phyloP scores from a whole-genome alignment of 176 grass and related monocot genomes.

The Avena sativa region DNA sequence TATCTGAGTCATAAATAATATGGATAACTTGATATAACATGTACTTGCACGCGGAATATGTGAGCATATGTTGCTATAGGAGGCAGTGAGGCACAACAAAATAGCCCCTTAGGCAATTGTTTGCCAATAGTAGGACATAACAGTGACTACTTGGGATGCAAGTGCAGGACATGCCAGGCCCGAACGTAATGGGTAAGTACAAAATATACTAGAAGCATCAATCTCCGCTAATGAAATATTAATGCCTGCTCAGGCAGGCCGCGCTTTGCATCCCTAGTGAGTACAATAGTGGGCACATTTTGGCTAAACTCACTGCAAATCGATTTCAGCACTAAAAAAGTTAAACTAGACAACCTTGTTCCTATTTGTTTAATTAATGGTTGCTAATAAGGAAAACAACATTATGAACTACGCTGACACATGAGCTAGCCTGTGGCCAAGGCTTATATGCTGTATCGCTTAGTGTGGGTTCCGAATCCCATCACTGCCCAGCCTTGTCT shows the following conservation, averaged over 20 bases:
- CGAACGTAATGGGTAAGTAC: too few species aligned
- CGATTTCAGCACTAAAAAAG: background rate
- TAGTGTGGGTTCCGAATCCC: background rate
- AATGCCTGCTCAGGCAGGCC: too few species aligned
- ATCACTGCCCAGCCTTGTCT: background rate
- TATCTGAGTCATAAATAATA: background rate
- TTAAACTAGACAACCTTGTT: background rate
- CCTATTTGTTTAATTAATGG: background rate
- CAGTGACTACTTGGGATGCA: too few species aligned
- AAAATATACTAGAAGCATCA: too few species aligned
- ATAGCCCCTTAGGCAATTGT: background rate
- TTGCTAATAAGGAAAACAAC: background rate
- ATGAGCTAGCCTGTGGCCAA: background rate
- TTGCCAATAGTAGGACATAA: constrained; percentile 10
- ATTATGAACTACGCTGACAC: background rate
- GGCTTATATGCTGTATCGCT: background rate
- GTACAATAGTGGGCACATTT: background rate
- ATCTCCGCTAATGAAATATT: too few species aligned
- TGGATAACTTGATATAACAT: constrained; percentile 20
- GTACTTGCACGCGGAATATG: background rate
- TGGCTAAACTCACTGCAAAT: background rate
- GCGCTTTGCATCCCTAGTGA: too few species aligned
- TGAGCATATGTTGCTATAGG: constrained; percentile 5
- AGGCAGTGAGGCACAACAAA: constrained; percentile 8
- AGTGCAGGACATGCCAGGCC: too few species aligned